Conservation (phyloP, 148 eudicot species). For the Cornus suecica region DNA sequence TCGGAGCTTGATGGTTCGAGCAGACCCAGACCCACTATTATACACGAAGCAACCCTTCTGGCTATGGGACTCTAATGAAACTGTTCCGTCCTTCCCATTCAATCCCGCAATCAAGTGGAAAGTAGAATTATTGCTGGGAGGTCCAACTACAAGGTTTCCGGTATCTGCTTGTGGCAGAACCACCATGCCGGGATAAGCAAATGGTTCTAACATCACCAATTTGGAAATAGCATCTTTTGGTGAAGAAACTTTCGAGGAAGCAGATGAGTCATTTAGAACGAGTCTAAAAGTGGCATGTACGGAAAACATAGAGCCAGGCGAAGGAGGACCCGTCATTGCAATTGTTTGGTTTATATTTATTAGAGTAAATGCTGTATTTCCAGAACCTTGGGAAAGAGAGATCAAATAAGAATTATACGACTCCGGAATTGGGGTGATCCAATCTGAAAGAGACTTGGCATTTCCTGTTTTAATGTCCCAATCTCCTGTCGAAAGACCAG, state of each 20-base stretch:
- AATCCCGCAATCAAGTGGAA: conserved; percentile 54
- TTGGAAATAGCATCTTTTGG: conserved; percentile 41
- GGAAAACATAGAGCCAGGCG: conserved; percentile 43
- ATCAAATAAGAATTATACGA: conserved; percentile 51
- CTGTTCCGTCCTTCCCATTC: conserved; percentile 40
- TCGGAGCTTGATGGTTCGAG: conserved; percentile 36
- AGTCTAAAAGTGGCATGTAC: conserved; percentile 70
- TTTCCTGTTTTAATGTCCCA: conserved; percentile 49
- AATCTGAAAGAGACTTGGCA: conserved; percentile 34
- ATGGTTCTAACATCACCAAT: conserved; percentile 65
- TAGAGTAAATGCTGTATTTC: conserved; percentile 35
- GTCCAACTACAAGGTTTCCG: conserved; percentile 26
- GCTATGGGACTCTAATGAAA: conserved; percentile 57
- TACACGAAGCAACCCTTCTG: conserved; percentile 66
- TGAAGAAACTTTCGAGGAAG: background rate
- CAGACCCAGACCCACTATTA: conserved; percentile 17
- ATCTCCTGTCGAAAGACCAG: conserved; percentile 65
- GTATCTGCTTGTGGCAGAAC: conserved; percentile 43
- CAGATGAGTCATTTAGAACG: conserved; percentile 24
- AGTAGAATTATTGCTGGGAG: conserved; percentile 12
- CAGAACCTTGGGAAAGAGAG: conserved; percentile 49
- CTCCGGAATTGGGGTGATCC: conserved; percentile 58
- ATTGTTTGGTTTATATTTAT: conserved; percentile 28
- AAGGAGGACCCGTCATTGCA: conserved; percentile 39
- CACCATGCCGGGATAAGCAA: conserved; percentile 65